Evolutionary conservation across 306 rosid species (phyloP).

Genomic region (Dalbergia cochinchinensis): DNA sequence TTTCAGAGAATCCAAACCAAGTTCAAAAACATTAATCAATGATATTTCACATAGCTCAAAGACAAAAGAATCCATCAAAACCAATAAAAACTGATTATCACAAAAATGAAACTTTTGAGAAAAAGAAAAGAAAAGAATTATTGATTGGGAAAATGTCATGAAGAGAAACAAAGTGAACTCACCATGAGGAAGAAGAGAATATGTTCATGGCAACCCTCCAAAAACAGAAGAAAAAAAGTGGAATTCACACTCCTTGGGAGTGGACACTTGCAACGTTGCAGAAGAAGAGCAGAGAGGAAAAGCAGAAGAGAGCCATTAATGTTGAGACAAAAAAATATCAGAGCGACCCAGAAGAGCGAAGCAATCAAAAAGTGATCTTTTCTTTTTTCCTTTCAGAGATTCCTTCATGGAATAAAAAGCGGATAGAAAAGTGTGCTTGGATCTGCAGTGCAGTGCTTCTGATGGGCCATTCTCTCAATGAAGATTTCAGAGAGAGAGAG

Average conservation of each 20-base stretch:
- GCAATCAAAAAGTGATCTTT: conserved; percentile 29
- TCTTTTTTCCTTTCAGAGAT: background rate
- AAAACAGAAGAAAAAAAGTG: background rate
- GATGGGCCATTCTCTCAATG: conserved; percentile 63
- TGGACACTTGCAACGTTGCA: conserved; percentile 35
- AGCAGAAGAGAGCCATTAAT: conserved; percentile 8
- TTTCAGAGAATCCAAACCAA: no score
- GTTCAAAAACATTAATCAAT: background rate
- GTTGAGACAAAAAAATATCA: background rate
- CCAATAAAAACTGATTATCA: no score
- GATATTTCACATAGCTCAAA: background rate
- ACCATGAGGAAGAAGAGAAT: conserved; percentile 22
- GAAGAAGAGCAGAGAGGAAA: conserved; percentile 25
- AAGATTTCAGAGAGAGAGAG: conserved; percentile 49
- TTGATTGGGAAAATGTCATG: conserved; percentile 11
- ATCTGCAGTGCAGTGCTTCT: conserved; percentile 55
- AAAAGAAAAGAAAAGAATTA: background rate
- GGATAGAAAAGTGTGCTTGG: conserved; percentile 54
- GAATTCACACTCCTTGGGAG: conserved; percentile 38
- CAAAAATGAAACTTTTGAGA: no score
- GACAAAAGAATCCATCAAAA: conserved; percentile 6
- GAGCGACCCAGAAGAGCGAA: conserved; percentile 18
- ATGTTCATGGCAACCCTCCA: no score
- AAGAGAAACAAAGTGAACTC: conserved; percentile 22
- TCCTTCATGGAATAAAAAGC: conserved; percentile 33